phyloP scores from a whole-genome alignment of 441 rosid species.

The Erodium trifolium region DNA sequence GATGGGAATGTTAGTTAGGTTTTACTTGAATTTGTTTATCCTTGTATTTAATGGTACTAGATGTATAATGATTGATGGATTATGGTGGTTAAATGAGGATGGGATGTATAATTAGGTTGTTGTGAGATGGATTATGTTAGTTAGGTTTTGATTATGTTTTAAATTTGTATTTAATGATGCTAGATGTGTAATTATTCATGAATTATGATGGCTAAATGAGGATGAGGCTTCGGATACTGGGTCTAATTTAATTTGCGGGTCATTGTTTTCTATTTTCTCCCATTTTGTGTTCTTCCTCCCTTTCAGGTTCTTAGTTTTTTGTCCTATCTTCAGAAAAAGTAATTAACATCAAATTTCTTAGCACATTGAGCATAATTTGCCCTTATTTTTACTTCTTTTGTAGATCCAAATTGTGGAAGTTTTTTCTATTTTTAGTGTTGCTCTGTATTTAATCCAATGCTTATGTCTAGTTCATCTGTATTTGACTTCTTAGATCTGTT shows the following conservation, averaged over 20 bases:
- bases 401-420: background rate
- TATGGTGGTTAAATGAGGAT: too few species aligned
- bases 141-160: background rate
- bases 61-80: too few species aligned
- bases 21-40: too few species aligned
- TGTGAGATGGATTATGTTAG: background rate
- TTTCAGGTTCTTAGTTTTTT: background rate
- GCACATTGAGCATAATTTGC: background rate
- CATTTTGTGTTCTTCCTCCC: background rate
- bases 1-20: too few species aligned
- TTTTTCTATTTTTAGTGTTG: background rate
- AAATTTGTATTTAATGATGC: background rate
- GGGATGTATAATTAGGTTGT: too few species aligned
- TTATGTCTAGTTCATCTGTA: background rate
- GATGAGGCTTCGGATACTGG: background rate
- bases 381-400: background rate
- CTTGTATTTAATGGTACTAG: too few species aligned
- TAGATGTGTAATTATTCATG: background rate
- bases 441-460: background rate
- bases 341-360: background rate
- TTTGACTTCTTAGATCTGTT: background rate
- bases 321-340: background rate
- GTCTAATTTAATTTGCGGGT: constrained; percentile 2
- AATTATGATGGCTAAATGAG: background rate
- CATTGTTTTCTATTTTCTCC: background rate